Conservation (phyloP, 345 rosid genomes). For the Ricinus communis region DNA sequence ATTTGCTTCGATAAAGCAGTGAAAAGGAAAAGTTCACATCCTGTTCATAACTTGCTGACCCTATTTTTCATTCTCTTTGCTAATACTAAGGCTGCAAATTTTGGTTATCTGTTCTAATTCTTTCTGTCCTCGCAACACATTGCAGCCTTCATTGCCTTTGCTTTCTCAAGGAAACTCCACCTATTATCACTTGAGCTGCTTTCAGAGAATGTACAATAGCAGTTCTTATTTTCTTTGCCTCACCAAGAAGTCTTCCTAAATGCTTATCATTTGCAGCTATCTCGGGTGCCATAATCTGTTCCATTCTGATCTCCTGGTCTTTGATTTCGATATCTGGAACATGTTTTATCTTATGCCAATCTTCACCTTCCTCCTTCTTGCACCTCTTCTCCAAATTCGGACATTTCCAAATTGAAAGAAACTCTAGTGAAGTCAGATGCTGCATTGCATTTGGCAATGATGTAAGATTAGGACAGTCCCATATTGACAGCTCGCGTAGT, state of each 20-base stretch:
- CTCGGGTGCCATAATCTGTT: neutral
- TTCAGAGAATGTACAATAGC: neutral
- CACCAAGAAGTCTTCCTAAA: neutral
- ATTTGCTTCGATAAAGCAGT: too few relatives aligned
- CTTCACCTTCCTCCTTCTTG: neutral
- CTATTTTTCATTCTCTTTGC: neutral
- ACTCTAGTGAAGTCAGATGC: neutral
- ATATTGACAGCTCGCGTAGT: constrained; percentile 2
- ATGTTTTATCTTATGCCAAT: constrained; percentile 4
- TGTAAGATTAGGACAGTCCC: constrained; percentile 5
- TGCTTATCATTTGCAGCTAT: neutral
- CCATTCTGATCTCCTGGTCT: neutral
- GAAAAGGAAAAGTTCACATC: too few relatives aligned
- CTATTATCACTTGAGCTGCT: neutral
- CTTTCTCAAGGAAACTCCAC: neutral
- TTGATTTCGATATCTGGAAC: neutral
- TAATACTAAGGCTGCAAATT: neutral
- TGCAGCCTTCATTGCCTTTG: constrained; percentile 1
- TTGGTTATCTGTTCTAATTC: too few relatives aligned
- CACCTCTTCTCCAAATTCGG: constrained; percentile 10
- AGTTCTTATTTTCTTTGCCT: neutral
- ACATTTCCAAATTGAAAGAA: constrained; percentile 3
- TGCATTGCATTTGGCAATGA: constrained; percentile 6
- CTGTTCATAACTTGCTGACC: neutral
- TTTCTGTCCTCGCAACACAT: neutral